phyloP scores from a whole-genome alignment of 441 rosid species.

The Biscutella laevigata region DNA sequence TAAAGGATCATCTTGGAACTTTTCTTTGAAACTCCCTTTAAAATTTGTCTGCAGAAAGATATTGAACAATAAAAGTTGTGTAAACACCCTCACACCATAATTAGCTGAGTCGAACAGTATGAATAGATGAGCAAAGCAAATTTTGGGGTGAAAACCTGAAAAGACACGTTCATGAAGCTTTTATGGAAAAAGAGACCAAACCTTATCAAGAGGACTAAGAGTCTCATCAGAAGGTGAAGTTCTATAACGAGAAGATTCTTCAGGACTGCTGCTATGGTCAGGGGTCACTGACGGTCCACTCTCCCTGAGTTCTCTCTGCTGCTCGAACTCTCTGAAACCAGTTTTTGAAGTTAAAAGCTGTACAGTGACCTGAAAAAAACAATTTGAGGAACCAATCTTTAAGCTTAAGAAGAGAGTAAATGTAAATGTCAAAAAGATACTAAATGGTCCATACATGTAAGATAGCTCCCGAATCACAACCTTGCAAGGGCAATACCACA shows the following conservation, averaged over 20 bases:
- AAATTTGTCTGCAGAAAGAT: constrained; percentile 44
- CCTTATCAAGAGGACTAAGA: constrained; percentile 54
- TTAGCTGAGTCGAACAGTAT: neutral
- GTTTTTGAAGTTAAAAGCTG: constrained; percentile 98
- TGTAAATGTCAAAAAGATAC: constrained; percentile 10
- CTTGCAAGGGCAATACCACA: constrained; percentile 65
- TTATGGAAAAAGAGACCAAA: constrained; percentile 23
- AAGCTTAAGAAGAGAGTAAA: neutral
- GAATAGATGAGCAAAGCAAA: neutral
- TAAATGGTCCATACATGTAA: constrained; percentile 73
- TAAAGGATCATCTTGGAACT: constrained; percentile 41
- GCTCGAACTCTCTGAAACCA: constrained; percentile 96
- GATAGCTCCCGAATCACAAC: constrained; percentile 75
- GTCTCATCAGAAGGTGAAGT: constrained; percentile 51
- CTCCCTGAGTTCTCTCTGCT: constrained; percentile 92
- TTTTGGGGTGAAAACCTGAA: neutral
- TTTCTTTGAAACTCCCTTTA: constrained; percentile 56
- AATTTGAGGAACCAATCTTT: constrained; percentile 13
- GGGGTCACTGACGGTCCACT: constrained; percentile 56
- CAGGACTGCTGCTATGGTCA: constrained; percentile 56
- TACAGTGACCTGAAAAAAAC: constrained; percentile 62
- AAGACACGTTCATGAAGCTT: constrained; percentile 5
- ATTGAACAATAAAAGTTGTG: constrained; percentile 1
- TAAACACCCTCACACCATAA: constrained; percentile 8
- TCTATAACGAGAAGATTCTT: constrained; percentile 50